Base-by-base conservation (phyloP, 805 yeast genomes). In the Kodamaea hsintzibuensis region DNA sequence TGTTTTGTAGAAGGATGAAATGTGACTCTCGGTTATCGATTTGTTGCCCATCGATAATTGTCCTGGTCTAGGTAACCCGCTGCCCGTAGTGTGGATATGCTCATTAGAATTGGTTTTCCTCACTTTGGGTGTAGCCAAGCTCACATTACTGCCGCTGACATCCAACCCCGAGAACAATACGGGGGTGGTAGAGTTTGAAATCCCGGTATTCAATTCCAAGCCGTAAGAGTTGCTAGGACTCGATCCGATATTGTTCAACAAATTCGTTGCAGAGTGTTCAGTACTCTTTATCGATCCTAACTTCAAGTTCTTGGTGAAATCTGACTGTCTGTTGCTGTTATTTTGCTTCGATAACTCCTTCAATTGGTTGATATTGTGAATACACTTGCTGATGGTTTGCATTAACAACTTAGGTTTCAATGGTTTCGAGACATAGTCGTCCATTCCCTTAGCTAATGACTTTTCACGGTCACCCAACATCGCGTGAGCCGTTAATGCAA, bases 401-500 rank as follows among this genome's bases (percentile, higher is more conserved):
- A 89, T 83, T 65, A 90, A 75, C 55, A 90, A 73, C 57, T 88
- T 84, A 1, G 96, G 96, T 65, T 90, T 91, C 69, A 90, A 77
- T 0, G 97, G 97, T 68, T 90, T 90, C 9, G 95, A 87, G 47
- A 90, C 81, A 65, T 91, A 90, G 67, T 91, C 97, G 69, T 90
- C 96, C 97, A 90, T 90, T 58, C 91, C 96, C 42, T 91, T 91
- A 57, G 88, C 88, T 69, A 90, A 75, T 55, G 96, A 89, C 62
- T 88, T 80, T 66, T 90, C 97, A 50, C 96, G 76, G 69, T 91
- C 96, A 47, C 96, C 97, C 74, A 90, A 77, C 97, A 90, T 91
- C 2, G 97, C 97, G 69, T 90, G 96, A 0, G 96, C 97, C 0
- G 96, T 91, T 55, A 90, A 77, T 1, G 96, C 96, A 62, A 90